Conservation (phyloP, 2,329 filamentous ascomycete genomes). For the Pseudogymnoascus sp. region DNA sequence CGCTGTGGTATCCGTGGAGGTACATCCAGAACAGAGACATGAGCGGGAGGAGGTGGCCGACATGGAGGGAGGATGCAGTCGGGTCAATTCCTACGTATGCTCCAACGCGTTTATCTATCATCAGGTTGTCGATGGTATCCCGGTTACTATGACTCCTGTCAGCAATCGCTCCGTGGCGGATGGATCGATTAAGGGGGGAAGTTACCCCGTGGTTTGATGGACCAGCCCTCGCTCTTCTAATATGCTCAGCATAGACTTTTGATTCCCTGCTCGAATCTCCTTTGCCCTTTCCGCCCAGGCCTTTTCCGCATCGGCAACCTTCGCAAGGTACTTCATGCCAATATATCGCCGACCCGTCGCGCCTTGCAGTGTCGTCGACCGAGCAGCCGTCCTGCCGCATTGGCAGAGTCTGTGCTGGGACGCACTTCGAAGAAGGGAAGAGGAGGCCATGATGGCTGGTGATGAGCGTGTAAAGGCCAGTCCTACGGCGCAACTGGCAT, state of each 20-base stretch:
- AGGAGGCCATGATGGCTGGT: constrained; percentile 22
- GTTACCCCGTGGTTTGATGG: constrained; percentile 66
- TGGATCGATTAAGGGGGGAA: constrained; percentile 10
- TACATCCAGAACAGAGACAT: constrained; percentile 84
- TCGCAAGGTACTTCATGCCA: constrained; percentile 29
- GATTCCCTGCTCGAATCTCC: constrained; percentile 41
- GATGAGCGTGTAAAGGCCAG: neutral
- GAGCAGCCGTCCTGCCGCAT: constrained; percentile 25
- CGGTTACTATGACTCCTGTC: constrained; percentile 24
- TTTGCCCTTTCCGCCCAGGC: constrained; percentile 41
- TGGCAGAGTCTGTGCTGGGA: constrained; percentile 20
- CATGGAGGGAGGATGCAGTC: constrained; percentile 68
- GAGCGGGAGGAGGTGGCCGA: constrained; percentile 71
- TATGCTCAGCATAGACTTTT: constrained; percentile 49
- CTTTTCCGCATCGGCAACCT: constrained; percentile 22
- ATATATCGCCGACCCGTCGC: constrained; percentile 22
- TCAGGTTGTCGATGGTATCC: constrained; percentile 50
- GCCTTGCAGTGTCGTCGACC: constrained; percentile 14
- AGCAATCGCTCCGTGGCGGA: constrained; percentile 5
- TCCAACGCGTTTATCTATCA: constrained; percentile 58
- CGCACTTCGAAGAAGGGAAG: constrained; percentile 20
- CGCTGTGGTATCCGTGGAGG: constrained; percentile 59
- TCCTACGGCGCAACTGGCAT: neutral
- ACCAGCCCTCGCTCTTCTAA: constrained; percentile 65
- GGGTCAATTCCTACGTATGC: constrained; percentile 78